Evolutionary conservation across 805 yeast genomes (phyloP), one percentile per base, ranked within the genome.

Genomic region (Blastobotrys parvus): DNA sequence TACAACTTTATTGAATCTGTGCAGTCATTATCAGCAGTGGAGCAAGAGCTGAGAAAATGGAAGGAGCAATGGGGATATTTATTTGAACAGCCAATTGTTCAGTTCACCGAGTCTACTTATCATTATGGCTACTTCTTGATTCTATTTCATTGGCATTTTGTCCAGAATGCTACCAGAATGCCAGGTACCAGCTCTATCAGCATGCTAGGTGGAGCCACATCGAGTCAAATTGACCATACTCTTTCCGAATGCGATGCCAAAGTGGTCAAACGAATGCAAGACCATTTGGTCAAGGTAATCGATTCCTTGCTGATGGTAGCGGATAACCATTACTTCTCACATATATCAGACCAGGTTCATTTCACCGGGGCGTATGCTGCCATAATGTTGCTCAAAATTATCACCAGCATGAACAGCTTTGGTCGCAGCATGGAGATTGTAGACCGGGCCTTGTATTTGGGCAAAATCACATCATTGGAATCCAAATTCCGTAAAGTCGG

Each of bases 101-200:
- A 84, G 55, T 83, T 82, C 60, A 81, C 82, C 2, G 88, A 80
- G 54, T 72, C 81, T 45, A 78, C 80, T 38, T 80, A 78, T 57
- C 77, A 81, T 56, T 80, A 78, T 50, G 74, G 79, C 40, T 68
- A 71, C 44, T 63, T 80, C 37, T 62, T 77, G 45, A 70, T 81
- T 2, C 56, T 67, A 31, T 71, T 70, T 49, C 67, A 68, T 43
- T 71, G 63, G 54, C 53, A 58, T 30, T 53, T 53, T 31, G 32
- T 39, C 7, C 44, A 45, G 29, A 29, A 39, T 29, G 36, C 39
- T 11, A 16, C 43, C 3, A 23, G 23, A 16, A 34, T 30, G 8
- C 30, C 39, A 3, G 39, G 39, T 3, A 35, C 25, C 17, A 17
- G 36, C 19, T 31, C 41, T 25, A 33, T 30, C 7, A 38, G 34